Base-by-base conservation (phyloP, 768 basidiomycete genomes). In the Tricholoma flavovirens region DNA sequence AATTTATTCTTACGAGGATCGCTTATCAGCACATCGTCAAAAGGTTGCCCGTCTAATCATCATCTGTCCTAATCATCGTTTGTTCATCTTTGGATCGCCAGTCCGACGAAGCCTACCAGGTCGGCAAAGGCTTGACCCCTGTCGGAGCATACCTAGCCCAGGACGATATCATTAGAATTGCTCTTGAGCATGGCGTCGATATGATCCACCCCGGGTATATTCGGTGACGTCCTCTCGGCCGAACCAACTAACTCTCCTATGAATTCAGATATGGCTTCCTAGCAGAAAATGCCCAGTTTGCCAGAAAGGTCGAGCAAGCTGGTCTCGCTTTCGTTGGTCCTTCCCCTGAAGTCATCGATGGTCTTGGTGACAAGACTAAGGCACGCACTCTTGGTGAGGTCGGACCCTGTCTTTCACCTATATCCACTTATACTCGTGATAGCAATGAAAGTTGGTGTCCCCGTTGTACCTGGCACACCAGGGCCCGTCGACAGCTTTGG, bases 71-170 rank as follows among this genome's bases (percentile, higher is more conserved):
- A 6, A 55, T 53, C 22, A 38, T 56, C 32, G 6, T n/a, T 30
- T 49, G 46, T 17, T 49, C 46, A 49, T 49, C n/a, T 30, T 30
- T 26, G 3, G 26, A 48, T 21, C 2, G 51, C 49, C 64, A 95
- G 93, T 92, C 94, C 59, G 97, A 99, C 72, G 97, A 99, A 74
- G 94, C 95, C 1, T 99, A 99, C 73, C 90, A 93, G 73, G 97
- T 98, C 60, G 97, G 97, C 54, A 93, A 90, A 66, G 97, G 97
- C 8, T 73, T 98, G 51, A 94, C 95, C 12, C 97, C 97, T 30
- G 97, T 99, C 38, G 97, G 79, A 15, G 97, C 97, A 9, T 99
- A 99, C 72, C 88, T 99, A 60, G 88, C 95, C 2, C 95, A 98
- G 70, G 93, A 98, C 64, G 94, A 97, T 66, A 98, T 99, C 72